These are phyloP conservation scores for Neoboletus subvelutipes DNA, from an alignment of 768 basidiomycete genomes.

Conservation along the genomic window DNA sequence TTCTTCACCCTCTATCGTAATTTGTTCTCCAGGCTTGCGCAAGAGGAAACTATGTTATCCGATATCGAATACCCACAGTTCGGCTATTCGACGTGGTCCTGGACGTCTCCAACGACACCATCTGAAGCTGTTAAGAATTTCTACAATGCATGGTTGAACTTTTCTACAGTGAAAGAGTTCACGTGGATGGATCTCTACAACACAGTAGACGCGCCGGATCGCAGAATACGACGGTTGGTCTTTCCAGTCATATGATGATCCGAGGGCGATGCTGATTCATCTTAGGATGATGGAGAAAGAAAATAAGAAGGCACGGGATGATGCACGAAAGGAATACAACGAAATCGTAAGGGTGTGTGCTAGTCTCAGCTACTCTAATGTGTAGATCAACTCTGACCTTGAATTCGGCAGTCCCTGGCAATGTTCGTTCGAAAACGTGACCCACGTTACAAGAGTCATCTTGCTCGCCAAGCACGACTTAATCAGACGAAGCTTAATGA, in stretches of 20 bases:
- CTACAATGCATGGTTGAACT: slow-evolving; percentile 85
- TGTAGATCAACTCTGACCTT: not conserved
- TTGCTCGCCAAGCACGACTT: slow-evolving; percentile 46
- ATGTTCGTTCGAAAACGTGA: slow-evolving; percentile 84
- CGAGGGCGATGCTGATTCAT: not conserved
- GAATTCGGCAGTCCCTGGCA: slow-evolving; percentile 55
- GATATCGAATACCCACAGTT: slow-evolving; percentile 73
- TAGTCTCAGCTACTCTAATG: not conserved
- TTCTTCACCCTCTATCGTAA: slow-evolving; percentile 90
- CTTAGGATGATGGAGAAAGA: slow-evolving; percentile 89
- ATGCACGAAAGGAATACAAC: slow-evolving; percentile 87
- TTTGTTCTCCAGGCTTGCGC: slow-evolving; percentile 77
- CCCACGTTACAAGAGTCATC: slow-evolving; percentile 75
- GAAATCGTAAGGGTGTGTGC: slow-evolving; percentile 77
- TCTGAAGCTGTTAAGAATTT: slow-evolving; percentile 64
- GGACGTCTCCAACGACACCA: slow-evolving; percentile 50
- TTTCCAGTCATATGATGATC: not conserved
- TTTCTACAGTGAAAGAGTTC: slow-evolving; percentile 86
- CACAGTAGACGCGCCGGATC: slow-evolving; percentile 78
- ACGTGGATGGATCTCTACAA: slow-evolving; percentile 87
- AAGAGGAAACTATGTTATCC: slow-evolving; percentile 63
- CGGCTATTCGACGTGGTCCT: slow-evolving; percentile 75
- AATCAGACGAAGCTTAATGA: slow-evolving; percentile 30
- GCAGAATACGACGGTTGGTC: slow-evolving; percentile 71
- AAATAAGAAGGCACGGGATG: slow-evolving; percentile 89